Base-by-base conservation (phyloP, 257 asterid genomes). In the Salvia hispanica region DNA sequence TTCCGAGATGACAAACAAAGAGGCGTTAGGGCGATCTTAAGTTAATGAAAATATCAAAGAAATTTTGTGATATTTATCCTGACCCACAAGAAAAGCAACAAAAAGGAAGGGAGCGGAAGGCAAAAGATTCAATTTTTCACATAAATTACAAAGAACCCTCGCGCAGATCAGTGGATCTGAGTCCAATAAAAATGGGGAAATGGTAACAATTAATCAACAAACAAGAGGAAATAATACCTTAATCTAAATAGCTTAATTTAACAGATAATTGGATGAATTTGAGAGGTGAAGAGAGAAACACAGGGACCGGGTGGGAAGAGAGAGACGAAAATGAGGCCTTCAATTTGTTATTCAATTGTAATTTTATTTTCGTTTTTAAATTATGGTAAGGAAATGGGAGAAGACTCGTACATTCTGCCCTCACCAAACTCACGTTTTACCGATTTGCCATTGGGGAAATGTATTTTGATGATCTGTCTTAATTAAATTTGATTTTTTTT, bases 31-130 rank as follows among this genome's bases (percentile, higher is more conserved):
- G 45, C 44, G 79, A 72, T 76, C 63, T 62, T 34, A 42, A 65
- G 40, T 58, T 43, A 28, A 7, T 5, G 43, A 61, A 47, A 63
- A 74, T 8, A 53, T 66, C 55, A 48, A 47, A 40, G 21, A 64
- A 48, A 55, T 36, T 61, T 16, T 9, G 68, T 42, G 46, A 50
- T 44, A 46, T 15, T 55, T 69, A 61, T 66, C 76, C 74, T 50
- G 67, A 42, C 78, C 78, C 81, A 51, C 79, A 57, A 65, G 73
- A 59, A 46, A 75, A 75, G 48, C 47, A 51, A 58, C 59, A 58
- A 45, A 43, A 58, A 50, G 9, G 58, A 67, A 72, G 48, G 40
- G 36, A 10, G 65, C 55, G 50, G 39, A 66, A 14, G 65, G 33
- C 42, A 72, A 61, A 47, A 50, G 69, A 67, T 67, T 67, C 71